Evolutionary conservation across 108 stramenopile genomes (phyloP).

Genomic region (Licmophora abbreviata): DNA sequence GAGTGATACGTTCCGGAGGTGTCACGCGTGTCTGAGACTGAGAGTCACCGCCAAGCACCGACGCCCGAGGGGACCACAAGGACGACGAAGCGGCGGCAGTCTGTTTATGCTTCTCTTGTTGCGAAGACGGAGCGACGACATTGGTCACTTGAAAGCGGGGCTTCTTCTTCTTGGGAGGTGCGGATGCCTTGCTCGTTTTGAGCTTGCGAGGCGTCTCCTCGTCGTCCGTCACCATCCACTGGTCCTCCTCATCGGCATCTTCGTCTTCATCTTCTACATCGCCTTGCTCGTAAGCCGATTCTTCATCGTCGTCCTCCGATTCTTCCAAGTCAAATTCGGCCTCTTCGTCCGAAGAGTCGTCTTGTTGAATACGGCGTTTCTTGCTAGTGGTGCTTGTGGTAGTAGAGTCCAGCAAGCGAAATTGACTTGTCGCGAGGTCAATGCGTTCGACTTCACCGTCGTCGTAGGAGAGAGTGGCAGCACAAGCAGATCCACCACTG

Average conservation of each 20-base stretch:
- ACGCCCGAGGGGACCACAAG: too few species aligned
- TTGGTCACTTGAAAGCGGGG: background rate
- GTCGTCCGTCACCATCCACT: conserved; percentile 55
- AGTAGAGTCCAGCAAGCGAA: conserved; percentile 20
- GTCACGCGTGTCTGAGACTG: too few species aligned
- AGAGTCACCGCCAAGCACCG: too few species aligned
- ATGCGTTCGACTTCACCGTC: conserved; percentile 59
- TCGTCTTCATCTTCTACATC: conserved; percentile 36
- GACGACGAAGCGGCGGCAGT: too few species aligned
- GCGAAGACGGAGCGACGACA: too few species aligned
- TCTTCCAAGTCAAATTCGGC: conserved; percentile 37
- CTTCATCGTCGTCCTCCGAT: conserved; percentile 29
- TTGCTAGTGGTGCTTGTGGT: conserved; percentile 12
- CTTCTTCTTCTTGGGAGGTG: background rate
- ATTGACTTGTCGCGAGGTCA: conserved; percentile 40
- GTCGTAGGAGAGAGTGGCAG: conserved; percentile 43
- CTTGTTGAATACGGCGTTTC: conserved; percentile 18
- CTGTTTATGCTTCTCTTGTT: too few species aligned
- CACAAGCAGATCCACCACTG: too few species aligned
- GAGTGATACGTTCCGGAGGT: background rate
- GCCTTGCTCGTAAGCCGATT: conserved; percentile 13
- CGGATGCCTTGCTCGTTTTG: conserved; percentile 8
- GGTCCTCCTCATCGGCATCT: conserved; percentile 36
- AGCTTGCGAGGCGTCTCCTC: conserved; percentile 18
- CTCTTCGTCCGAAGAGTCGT: conserved; percentile 49